phyloP scores from a whole-genome alignment of 73 alveolate species.

The Diophrys appendiculata region DNA sequence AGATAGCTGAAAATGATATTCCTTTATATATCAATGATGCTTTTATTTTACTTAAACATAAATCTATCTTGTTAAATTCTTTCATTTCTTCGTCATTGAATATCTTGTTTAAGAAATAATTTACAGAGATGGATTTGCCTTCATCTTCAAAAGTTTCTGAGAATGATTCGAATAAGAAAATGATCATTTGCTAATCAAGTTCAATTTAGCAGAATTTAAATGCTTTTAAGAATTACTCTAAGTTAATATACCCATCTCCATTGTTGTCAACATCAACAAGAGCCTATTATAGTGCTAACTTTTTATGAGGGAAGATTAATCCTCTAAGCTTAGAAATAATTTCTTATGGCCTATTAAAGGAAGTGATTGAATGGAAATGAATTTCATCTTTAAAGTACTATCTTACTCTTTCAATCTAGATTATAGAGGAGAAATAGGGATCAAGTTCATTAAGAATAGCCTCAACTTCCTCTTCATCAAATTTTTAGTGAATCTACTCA shows the following conservation, averaged over 20 bases:
- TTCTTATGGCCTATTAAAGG: slow-evolving; percentile 47
- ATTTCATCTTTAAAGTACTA: slow-evolving; percentile 40
- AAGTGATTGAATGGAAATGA: slow-evolving; percentile 28
- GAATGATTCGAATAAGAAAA: slow-evolving; percentile 35
- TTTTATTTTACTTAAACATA: slow-evolving; percentile 18
- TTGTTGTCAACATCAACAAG: slow-evolving; percentile 30
- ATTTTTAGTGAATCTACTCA: background rate
- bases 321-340: slow-evolving; percentile 27
- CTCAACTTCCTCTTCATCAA: slow-evolving; percentile 51
- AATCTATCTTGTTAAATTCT: slow-evolving; percentile 35
- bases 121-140: slow-evolving; percentile 22
- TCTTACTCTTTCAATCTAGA: slow-evolving; percentile 12
- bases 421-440: slow-evolving; percentile 48
- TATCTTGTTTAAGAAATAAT: slow-evolving; percentile 44
- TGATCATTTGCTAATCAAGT: slow-evolving; percentile 35
- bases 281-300: slow-evolving; percentile 32
- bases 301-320: slow-evolving; percentile 41
- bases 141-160: slow-evolving; percentile 36
- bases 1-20: slow-evolving; percentile 19
- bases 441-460: slow-evolving; percentile 46
- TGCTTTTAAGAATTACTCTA: slow-evolving; percentile 47
- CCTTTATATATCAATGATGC: slow-evolving; percentile 48
- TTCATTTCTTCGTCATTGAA: slow-evolving; percentile 29
- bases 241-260: slow-evolving; percentile 43
- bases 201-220: slow-evolving; percentile 11